Conservation (phyloP, 192 early-diverging fungal species). For the Obelidium mucronatum region DNA sequence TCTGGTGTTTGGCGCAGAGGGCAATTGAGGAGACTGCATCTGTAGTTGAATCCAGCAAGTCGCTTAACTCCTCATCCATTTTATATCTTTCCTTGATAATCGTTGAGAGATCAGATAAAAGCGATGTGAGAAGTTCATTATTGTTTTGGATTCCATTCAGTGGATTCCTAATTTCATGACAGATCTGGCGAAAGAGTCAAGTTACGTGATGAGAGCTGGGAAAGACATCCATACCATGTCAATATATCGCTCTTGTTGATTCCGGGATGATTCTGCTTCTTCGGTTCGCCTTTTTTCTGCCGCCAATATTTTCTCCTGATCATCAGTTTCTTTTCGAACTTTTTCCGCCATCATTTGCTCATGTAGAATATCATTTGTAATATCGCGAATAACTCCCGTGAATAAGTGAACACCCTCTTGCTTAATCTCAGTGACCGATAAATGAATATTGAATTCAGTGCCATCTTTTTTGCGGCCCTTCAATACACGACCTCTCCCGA, state of each 20-base stretch:
- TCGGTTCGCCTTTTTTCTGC: slow-evolving; percentile 6
- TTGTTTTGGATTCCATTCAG: slow-evolving; percentile 47
- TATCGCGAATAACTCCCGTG: slow-evolving; percentile 51
- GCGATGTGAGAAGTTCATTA: slow-evolving; percentile 29
- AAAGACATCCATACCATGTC: slow-evolving; percentile 22
- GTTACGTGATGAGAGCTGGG: neutral
- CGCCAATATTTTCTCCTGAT: neutral
- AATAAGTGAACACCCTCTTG: slow-evolving; percentile 49
- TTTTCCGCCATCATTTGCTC: neutral
- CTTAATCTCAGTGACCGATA: slow-evolving; percentile 46
- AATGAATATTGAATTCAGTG: slow-evolving; percentile 41
- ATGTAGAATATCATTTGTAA: slow-evolving; percentile 40
- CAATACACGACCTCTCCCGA: slow-evolving; percentile 32
- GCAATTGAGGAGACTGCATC: slow-evolving; percentile 38
- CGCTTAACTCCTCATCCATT: neutral
- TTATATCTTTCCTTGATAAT: neutral
- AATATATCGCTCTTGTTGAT: slow-evolving; percentile 24
- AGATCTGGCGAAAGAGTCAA: neutral
- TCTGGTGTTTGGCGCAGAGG: slow-evolving; percentile 49
- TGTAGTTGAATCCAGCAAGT: neutral
- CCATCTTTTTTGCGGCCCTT: slow-evolving; percentile 44
- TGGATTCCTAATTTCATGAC: slow-evolving; percentile 50
- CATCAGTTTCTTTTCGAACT: neutral
- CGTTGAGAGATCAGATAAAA: slow-evolving; percentile 19
- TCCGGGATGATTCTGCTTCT: neutral